Evolutionary conservation across 805 yeast species (phyloP).

Genomic region (Saturnispora sekii): DNA sequence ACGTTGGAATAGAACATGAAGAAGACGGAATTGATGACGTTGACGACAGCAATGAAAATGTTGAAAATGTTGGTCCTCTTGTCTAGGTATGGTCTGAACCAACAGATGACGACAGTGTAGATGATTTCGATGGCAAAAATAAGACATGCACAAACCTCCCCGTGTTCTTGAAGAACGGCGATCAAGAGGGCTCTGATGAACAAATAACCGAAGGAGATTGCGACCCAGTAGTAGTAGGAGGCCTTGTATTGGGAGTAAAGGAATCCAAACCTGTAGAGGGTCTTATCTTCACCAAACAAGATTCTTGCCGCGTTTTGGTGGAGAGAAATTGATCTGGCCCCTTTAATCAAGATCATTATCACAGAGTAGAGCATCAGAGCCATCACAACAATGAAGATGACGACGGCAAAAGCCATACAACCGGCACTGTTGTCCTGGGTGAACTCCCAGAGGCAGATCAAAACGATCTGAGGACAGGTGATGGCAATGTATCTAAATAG

Average conservation of each 20-base stretch:
- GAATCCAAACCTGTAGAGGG: constrained; percentile 84
- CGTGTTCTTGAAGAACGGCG: constrained; percentile 73
- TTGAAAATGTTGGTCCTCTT: constrained; percentile 90
- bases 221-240: constrained; percentile 73
- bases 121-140: constrained; percentile 67
- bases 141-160: constrained; percentile 73
- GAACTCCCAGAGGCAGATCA: constrained; percentile 84
- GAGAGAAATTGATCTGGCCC: constrained; percentile 56
- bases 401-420: constrained; percentile 66
- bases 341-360: constrained; percentile 60
- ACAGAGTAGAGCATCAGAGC: constrained; percentile 66
- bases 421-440: constrained; percentile 79
- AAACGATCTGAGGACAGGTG: constrained; percentile 79
- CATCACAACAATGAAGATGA: constrained; percentile 48
- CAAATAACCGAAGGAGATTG: constrained; percentile 53
- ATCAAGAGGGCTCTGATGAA: constrained; percentile 72
- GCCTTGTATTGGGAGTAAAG: constrained; percentile 88
- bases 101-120: constrained; percentile 56
- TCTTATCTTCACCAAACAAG: constrained; percentile 71
- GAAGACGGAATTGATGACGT: constrained; percentile 73
- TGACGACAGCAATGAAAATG: constrained; percentile 73
- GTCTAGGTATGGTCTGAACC: constrained; percentile 86
- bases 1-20: constrained; percentile 82
- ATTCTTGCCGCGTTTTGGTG: constrained; percentile 90
- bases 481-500: constrained; percentile 73